Base-by-base conservation (phyloP, 805 yeast genomes). In the Kuraishia capsulata region DNA sequence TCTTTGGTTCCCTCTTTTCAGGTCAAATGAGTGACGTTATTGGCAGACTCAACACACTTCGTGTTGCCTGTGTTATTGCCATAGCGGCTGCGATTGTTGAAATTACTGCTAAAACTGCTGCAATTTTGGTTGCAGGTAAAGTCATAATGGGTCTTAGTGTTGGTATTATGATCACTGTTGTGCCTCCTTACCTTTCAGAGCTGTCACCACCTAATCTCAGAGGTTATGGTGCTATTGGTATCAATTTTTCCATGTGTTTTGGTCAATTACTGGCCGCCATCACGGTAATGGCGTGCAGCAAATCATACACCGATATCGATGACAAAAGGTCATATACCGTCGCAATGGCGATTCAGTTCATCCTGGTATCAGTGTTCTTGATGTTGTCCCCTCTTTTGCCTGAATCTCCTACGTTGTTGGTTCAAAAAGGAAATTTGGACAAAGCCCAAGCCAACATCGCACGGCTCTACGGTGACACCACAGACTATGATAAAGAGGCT, bases 221-320 rank as follows among this genome's bases (percentile, higher is more conserved):
- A 23, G 37, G 37, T 23, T 35, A 23, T 14, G 37, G 33, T n/a
- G 30, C 37, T 14, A 35, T 35, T 9, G 37, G 37, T 14, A 24
- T 35, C 30, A 35, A 35, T 33, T 35, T 35, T 20, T 35, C 31
- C 29, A 35, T 35, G n/a, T 20, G 14, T n/a, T 35, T 35, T 19
- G 37, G 37, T 20, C 37, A 35, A 16, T 35, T 35, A 17, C 29
- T 35, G 16, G 37, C 21, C n/a, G 13, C 37, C 17, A n/a, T 10
- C n/a, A 17, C 20, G 26, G 14, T 21, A 11, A n/a, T 23, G 4
- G 37, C 20, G 18, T 35, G 37, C 29, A 23, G 17, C 8, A 21
- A 23, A 13, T 23, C 30, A 11, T 35, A n/a, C 21, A 17, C 37
- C 6, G 31, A 13, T 13, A 9, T 14, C 31, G 31, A 28, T 13